phyloP scores from a whole-genome alignment of 805 yeast genomes.

The Maudiozyma pseudohumilis region DNA sequence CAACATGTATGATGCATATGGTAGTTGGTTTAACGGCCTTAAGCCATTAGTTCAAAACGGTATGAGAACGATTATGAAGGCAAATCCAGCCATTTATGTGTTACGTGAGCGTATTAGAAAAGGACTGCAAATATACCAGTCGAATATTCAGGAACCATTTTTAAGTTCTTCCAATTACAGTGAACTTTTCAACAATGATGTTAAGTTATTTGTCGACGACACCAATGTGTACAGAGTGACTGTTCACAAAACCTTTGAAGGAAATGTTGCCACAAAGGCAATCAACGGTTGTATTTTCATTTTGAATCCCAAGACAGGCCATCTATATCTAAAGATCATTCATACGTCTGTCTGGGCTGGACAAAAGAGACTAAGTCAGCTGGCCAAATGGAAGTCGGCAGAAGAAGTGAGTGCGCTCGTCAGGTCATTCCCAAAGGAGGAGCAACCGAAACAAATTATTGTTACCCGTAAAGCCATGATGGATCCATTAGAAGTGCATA shows the following conservation, averaged over 20 bases:
- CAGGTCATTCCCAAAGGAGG: slow-evolving; percentile 82
- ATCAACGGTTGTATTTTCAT: slow-evolving; percentile 89
- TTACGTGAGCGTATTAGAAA: slow-evolving; percentile 88
- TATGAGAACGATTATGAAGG: slow-evolving; percentile 86
- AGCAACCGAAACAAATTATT: slow-evolving; percentile 87
- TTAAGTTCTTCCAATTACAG: slow-evolving; percentile 83
- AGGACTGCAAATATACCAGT: slow-evolving; percentile 85
- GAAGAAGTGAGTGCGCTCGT: slow-evolving; percentile 92
- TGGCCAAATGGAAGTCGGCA: slow-evolving; percentile 97
- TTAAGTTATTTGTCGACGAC: slow-evolving; percentile 83
- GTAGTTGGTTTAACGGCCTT: slow-evolving; percentile 95
- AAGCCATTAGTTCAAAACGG: slow-evolving; percentile 85
- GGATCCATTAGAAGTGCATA: slow-evolving; percentile 93
- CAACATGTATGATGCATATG: slow-evolving; percentile 92
- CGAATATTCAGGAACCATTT: slow-evolving; percentile 87
- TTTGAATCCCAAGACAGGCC: slow-evolving; percentile 85
- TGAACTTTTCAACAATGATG: slow-evolving; percentile 76
- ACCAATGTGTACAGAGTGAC: slow-evolving; percentile 89
- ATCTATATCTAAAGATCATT: slow-evolving; percentile 75
- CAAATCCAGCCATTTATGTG: slow-evolving; percentile 87
- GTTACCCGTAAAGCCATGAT: slow-evolving; percentile 83
- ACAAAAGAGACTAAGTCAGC: slow-evolving; percentile 82
- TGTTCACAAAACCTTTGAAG: slow-evolving; percentile 85
- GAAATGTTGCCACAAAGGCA: slow-evolving; percentile 85
- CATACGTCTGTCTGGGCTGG: slow-evolving; percentile 97